phyloP scores from a whole-genome alignment of 2,329 filamentous ascomycete species.

The Colletotrichum navitas region DNA sequence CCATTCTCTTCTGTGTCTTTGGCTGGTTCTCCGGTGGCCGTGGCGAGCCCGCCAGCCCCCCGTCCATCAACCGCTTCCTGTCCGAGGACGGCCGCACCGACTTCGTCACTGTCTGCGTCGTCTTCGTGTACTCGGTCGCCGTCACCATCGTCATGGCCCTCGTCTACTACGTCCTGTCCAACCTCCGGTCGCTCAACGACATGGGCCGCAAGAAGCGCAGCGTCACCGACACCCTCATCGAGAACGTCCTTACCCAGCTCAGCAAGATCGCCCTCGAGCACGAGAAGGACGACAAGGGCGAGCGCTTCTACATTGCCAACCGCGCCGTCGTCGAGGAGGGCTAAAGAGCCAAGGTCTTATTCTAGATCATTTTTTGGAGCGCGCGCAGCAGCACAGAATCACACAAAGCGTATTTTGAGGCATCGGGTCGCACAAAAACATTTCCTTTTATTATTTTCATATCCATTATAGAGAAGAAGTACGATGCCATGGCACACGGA shows the following conservation, averaged over 20 bases:
- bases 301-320: conserved; percentile 42
- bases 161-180: conserved; percentile 73
- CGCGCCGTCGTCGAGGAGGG: conserved; percentile 42
- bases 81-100: conserved; percentile 58
- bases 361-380: conserved; percentile 14
- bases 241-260: conserved; percentile 65
- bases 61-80: conserved; percentile 49
- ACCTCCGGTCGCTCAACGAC: conserved; percentile 69
- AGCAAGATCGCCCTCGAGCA: conserved; percentile 74
- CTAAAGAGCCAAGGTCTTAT: conserved; percentile 12
- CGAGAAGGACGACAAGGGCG: conserved; percentile 61
- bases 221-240: conserved; percentile 44
- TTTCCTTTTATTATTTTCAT: conserved; percentile 10
- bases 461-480: conserved; percentile 19
- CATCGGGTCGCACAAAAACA: conserved; percentile 20
- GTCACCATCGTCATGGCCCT: conserved; percentile 75
- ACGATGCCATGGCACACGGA: not conserved
- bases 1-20: conserved; percentile 81
- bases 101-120: conserved; percentile 72
- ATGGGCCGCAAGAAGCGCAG: conserved; percentile 73
- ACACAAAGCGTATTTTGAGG: conserved; percentile 27
- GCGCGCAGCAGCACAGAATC: conserved; percentile 17
- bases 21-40: conserved; percentile 74
- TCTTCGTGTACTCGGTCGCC: conserved; percentile 76
- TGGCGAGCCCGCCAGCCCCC: conserved; percentile 51